These are phyloP conservation scores for Trifolium subterraneum DNA, from an alignment of 306 rosid species.

Conservation along the genomic window DNA sequence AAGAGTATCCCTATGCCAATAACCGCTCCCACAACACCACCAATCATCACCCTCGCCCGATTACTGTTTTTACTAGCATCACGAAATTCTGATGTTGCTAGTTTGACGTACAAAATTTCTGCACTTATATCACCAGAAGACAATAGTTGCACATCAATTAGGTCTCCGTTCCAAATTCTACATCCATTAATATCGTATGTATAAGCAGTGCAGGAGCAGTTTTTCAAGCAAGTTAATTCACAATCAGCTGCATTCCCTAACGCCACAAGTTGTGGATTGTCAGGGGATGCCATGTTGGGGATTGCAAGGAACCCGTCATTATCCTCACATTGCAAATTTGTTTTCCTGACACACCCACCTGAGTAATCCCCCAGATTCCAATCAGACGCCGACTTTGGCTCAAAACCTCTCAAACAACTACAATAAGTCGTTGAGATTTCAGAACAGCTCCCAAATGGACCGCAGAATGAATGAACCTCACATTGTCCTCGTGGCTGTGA, in stretches of 20 bases:
- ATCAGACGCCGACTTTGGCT: slow-evolving; percentile 37
- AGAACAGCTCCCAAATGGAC: slow-evolving; percentile 55
- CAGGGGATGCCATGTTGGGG: slow-evolving; percentile 39
- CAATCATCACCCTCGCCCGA: slow-evolving; percentile 24
- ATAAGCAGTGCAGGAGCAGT: slow-evolving; percentile 58
- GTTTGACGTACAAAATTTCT: slow-evolving; percentile 45
- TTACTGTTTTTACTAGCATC: slow-evolving; percentile 35
- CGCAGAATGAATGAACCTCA: slow-evolving; percentile 55
- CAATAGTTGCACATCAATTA: slow-evolving; percentile 46
- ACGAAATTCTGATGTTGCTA: slow-evolving; percentile 57
- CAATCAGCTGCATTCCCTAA: slow-evolving; percentile 45
- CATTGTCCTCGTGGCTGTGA: slow-evolving; percentile 55
- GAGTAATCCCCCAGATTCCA: slow-evolving; percentile 55
- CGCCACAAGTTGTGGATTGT: neutral
- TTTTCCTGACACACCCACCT: slow-evolving; percentile 61
- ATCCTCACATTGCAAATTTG: slow-evolving; percentile 44
- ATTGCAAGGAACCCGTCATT: slow-evolving; percentile 30
- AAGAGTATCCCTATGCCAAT: slow-evolving; percentile 39
- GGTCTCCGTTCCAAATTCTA: slow-evolving; percentile 49
- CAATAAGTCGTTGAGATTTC: slow-evolving; percentile 45
- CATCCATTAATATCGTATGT: slow-evolving; percentile 44
- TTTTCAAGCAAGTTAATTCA: slow-evolving; percentile 42
- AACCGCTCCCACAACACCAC: slow-evolving; percentile 45
- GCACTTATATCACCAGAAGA: slow-evolving; percentile 47
- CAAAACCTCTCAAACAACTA: slow-evolving; percentile 54